phyloP scores from a whole-genome alignment of 2,329 filamentous ascomycete species.

The Xylariaceae sp. region DNA sequence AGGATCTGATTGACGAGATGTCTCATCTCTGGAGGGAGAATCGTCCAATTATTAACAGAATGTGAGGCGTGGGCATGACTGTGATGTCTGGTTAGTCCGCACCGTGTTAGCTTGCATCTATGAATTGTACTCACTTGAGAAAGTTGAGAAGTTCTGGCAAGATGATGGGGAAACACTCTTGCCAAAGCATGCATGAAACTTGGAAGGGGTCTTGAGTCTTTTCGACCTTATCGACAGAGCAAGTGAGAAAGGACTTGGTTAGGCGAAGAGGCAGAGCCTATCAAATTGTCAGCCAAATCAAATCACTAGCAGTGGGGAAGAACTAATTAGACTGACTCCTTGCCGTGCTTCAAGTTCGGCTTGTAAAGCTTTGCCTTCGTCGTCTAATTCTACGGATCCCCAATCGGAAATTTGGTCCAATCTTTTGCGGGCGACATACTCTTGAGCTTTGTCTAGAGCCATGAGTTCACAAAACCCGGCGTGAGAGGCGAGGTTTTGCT shows the following conservation, averaged over 20 bases:
- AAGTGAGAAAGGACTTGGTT: constrained; percentile 89
- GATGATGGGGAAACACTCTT: constrained; percentile 74
- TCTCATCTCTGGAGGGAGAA: constrained; percentile 72
- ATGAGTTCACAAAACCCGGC: constrained; percentile 76
- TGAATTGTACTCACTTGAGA: constrained; percentile 55
- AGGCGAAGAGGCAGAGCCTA: constrained; percentile 74
- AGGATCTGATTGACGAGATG: constrained; percentile 77
- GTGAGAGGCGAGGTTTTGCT: constrained; percentile 69
- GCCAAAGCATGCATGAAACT: constrained; percentile 79
- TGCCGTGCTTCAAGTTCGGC: constrained; percentile 73
- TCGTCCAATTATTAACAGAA: constrained; percentile 79
- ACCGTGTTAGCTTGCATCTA: constrained; percentile 8
- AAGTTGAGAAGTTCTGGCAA: constrained; percentile 85
- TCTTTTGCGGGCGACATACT: constrained; percentile 70
- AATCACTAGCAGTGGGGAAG: neutral
- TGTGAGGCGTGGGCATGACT: constrained; percentile 90
- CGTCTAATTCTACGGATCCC: constrained; percentile 73
- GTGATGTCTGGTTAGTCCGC: constrained; percentile 7
- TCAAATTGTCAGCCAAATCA: neutral
- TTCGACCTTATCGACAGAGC: constrained; percentile 85
- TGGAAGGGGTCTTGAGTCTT: constrained; percentile 70
- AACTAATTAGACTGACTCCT: constrained; percentile 45
- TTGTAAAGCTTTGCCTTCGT: constrained; percentile 76
- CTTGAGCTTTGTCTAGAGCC: constrained; percentile 74
- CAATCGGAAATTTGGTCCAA: constrained; percentile 80